Conservation (phyloP, 306 rosid genomes). For the Adenanthera pavonina region DNA sequence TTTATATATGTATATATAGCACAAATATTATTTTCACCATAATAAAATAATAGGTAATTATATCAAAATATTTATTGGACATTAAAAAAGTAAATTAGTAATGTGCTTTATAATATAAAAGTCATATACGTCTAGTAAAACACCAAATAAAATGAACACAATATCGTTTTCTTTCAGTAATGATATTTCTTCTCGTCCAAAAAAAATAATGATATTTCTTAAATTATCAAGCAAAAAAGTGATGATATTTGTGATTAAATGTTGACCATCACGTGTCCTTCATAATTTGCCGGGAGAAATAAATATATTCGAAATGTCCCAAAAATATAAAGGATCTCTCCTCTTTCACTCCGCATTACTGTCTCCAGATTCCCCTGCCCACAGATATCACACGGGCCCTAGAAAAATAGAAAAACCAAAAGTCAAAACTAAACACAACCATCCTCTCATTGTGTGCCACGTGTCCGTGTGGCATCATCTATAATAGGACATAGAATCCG, state of each 20-base stretch:
- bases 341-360: not conserved
- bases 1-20: not conserved
- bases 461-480: constrained; percentile 10
- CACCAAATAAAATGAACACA: too few relatives aligned
- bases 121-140: too few relatives aligned
- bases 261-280: not conserved
- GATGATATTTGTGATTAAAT: too few relatives aligned
- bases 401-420: not conserved
- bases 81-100: too few relatives aligned
- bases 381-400: not conserved
- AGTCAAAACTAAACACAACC: not conserved
- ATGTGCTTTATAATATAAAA: too few relatives aligned
- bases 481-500: constrained; percentile 4
- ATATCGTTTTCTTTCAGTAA: too few relatives aligned
- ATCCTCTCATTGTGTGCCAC: constrained; percentile 11
- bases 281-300: not conserved
- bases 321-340: not conserved
- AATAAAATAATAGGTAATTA: too few relatives aligned
- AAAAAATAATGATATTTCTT: not conserved
- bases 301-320: not conserved
- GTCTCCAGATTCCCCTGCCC: not conserved
- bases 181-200: too few relatives aligned
- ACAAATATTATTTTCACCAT: too few relatives aligned
- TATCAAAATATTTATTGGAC: too few relatives aligned
- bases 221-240: too few relatives aligned